Percentiles rank a stretch among this genome's conserved stretches.
These are phyloP conservation scores for Fragaria nilgerrensis DNA, from an alignment of 306 rosid genomes.

Conservation along the genomic window DNA sequence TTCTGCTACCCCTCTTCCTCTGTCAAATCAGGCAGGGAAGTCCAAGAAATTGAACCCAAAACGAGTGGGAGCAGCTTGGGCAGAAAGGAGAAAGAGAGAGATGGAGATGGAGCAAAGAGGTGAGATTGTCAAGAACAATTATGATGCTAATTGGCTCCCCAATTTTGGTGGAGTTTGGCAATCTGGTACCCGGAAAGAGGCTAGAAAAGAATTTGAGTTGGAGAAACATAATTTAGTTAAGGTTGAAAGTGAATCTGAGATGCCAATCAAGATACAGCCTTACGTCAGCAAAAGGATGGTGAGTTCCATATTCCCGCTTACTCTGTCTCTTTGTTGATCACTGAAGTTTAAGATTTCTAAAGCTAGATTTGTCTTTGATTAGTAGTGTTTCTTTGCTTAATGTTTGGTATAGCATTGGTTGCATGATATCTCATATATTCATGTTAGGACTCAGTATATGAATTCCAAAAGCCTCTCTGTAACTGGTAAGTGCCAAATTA, in stretches of 20 bases:
- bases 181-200: conserved; percentile 89
- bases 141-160: conserved; percentile 84
- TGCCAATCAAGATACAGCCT: conserved; percentile 64
- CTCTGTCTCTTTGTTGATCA: neutral
- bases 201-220: conserved; percentile 77
- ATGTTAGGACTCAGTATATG: neutral
- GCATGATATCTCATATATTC: neutral
- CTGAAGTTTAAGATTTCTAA: neutral
- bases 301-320: conserved; percentile 28
- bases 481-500: neutral
- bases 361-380: neutral
- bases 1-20: conserved; percentile 30
- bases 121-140: conserved; percentile 49
- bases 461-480: neutral
- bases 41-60: conserved; percentile 73
- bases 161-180: conserved; percentile 98
- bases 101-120: conserved; percentile 93
- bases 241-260: conserved; percentile 51
- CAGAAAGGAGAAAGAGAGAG: conserved; percentile 83
- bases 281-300: conserved; percentile 92
- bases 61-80: conserved; percentile 98
- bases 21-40: conserved; percentile 46
- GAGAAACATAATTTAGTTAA: conserved; percentile 56
- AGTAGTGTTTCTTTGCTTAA: neutral
- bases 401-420: neutral